Evolutionary conservation across 2,329 filamentous ascomycete species (phyloP).

Genomic region (Claviceps spartinae): DNA sequence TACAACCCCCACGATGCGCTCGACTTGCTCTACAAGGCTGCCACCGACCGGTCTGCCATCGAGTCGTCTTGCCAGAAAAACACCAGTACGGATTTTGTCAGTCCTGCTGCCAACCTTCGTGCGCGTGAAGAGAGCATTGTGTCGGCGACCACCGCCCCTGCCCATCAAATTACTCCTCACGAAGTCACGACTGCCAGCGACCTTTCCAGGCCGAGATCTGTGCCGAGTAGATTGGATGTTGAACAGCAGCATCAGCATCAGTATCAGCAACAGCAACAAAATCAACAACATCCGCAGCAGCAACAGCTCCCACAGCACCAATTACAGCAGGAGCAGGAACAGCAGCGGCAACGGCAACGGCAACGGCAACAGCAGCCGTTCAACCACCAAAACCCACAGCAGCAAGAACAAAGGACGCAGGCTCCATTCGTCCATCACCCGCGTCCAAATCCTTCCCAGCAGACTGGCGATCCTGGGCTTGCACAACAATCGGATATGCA

Average conservation of each 20-base stretch:
- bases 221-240: slow-evolving; percentile 7
- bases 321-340: background rate
- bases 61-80: slow-evolving; percentile 7
- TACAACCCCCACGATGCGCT: slow-evolving; percentile 89
- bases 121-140: slow-evolving; percentile 19
- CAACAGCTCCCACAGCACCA: background rate
- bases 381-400: background rate
- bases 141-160: slow-evolving; percentile 11
- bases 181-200: slow-evolving; percentile 2
- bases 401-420: background rate
- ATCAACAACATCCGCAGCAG: background rate
- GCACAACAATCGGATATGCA: slow-evolving; percentile 30
- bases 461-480: slow-evolving; percentile 33
- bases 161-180: slow-evolving; percentile 8
- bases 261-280: background rate
- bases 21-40: slow-evolving; percentile 82
- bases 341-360: background rate
- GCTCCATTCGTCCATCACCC: background rate
- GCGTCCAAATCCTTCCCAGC: slow-evolving; percentile 5
- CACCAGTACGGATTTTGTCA: slow-evolving; percentile 8
- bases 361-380: background rate
- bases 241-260: slow-evolving; percentile 2
- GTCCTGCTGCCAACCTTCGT: slow-evolving; percentile 13
- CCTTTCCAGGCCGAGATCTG: slow-evolving; percentile 5
- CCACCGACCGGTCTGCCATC: slow-evolving; percentile 42